Evolutionary conservation across 495 filamentous ascomycete genomes (phyloP).

Genomic region (Penicillium pancosmium): DNA sequence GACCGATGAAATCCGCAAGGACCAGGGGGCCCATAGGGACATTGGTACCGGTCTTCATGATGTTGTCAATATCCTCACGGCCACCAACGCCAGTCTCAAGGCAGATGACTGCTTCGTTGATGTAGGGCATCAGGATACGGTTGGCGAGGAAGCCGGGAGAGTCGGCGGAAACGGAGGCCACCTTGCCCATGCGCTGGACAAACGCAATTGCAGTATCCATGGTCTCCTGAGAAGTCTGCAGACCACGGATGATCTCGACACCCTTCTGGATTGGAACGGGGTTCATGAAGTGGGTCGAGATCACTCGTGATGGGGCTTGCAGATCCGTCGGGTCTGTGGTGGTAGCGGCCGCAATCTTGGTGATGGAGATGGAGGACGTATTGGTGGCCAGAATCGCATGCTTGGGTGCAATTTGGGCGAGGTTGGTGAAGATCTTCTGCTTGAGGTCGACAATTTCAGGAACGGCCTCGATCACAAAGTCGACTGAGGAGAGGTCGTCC

Average conservation of each 20-base stretch:
- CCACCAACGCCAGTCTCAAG: conserved; percentile 88
- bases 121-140: conserved; percentile 97
- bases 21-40: conserved; percentile 97
- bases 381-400: conserved; percentile 96
- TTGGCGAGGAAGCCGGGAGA: conserved; percentile 95
- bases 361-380: conserved; percentile 96
- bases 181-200: conserved; percentile 90
- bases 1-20: conserved; percentile 94
- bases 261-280: conserved; percentile 96
- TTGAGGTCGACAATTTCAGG: conserved; percentile 92
- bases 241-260: conserved; percentile 92
- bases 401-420: conserved; percentile 81
- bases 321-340: conserved; percentile 75
- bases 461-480: conserved; percentile 98
- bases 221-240: conserved; percentile 86
- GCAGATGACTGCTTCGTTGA: conserved; percentile 98
- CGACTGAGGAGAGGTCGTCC: conserved; percentile 78
- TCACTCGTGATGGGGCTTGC: conserved; percentile 80
- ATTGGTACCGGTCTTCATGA: conserved; percentile 99
- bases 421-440: conserved; percentile 78
- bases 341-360: conserved; percentile 87
- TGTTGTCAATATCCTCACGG: conserved; percentile 89
- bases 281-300: conserved; percentile 99
- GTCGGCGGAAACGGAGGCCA: conserved; percentile 83
- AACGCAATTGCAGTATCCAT: conserved; percentile 83